Evolutionary conservation across 2,329 filamentous ascomycete species (phyloP), one percentile per base, ranked within the genome.

Genomic region (Dendrostoma leiphaemia): DNA sequence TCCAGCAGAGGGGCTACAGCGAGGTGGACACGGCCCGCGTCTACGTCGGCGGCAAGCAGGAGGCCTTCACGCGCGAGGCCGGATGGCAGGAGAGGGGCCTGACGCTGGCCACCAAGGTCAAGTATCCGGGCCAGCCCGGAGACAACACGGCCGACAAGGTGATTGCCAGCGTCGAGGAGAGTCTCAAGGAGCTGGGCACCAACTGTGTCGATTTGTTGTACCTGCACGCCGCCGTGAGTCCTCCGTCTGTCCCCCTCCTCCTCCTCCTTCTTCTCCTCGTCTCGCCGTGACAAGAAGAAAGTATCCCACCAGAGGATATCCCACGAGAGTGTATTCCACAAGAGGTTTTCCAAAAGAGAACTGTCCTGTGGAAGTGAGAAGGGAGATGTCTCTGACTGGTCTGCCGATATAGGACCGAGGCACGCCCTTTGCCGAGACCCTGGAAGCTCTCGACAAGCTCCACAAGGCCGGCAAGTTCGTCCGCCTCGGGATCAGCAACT

Each of bases 381-480:
- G 53, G 15, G 52, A 58, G 4, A 60, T 59, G n/a, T 63, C 13
- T 12, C 9, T 23, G 31, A 24, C 32, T 43, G 15, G 45, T 23
- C 19, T 46, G 6, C 9, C n/a, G 23, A 2, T 6, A 15, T 38
- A 57, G 64, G 81, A 85, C 64, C 82, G 86, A 10, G 82, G 77
- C 1, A 81, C 86, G 1, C 88, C 88, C 0, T 96, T 96, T 63
- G 83, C 84, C 7, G 88, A 94, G 69, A 94, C 91, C 0, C 78
- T 96, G 17, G 81, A 85, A 63, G 88, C 86, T 4, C 78, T 91
- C 56, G 83, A 96, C 68, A 84, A 91, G 70, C 74, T 96, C 48
- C 90, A 96, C 76, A 90, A 91, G 71, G 82, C 88, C 53, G 90
- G 91, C 57, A 94, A 93, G 68, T 96, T 97, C 65, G 84, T 90